Evolutionary conservation across 2,329 filamentous ascomycete genomes (phyloP), one percentile per base, ranked within the genome.

Genomic region (Fusarium stilboides): DNA sequence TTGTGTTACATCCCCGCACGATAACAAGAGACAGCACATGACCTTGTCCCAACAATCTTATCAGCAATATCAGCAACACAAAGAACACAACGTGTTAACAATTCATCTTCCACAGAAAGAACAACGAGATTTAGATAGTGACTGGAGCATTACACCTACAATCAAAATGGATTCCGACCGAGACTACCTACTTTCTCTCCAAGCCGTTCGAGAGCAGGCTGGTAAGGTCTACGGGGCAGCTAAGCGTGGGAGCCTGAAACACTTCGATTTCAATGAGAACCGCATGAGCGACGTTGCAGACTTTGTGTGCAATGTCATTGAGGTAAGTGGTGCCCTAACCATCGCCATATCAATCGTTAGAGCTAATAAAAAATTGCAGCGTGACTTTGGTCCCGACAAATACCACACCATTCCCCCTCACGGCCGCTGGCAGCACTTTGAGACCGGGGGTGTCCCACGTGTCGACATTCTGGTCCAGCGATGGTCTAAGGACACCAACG

Each of bases 371-470:
- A 13, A 2, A 1, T 1, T n/a, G 2, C 34, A 86, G 84, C 82
- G 84, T 19, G 84, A 86, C 66, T 86, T 84, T 62, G 84, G 84
- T 0, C 84, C 84, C 1, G 79, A 84, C 62, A 79, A 75, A 19
- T 84, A 77, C 66, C 60, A 82, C 49, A 73, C 77, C 1, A 88
- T 88, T 51, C 86, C 86, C 0, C 84, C 85, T 12, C 86, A 88
- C 65, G 87, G 83, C 10, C 83, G 88, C 43, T 90, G 88, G 85
- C 88, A 90, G 73, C 88, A 90, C 76, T 90, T 90, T 68, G 85
- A 89, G 15, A 83, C 88, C 39, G 87, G 87, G 12, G 82, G 81
- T 15, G 77, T 86, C 28, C 78, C 83, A 39, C 85, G 88, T 34
- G 77, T 88, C 9, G 77, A 79, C 8, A 74, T 79, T 8, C 73